These are phyloP conservation scores for baker's yeast (Saccharomyces cerevisiae) DNA, from an alignment of 805 yeast genomes.

Conservation along the genomic window DNA sequence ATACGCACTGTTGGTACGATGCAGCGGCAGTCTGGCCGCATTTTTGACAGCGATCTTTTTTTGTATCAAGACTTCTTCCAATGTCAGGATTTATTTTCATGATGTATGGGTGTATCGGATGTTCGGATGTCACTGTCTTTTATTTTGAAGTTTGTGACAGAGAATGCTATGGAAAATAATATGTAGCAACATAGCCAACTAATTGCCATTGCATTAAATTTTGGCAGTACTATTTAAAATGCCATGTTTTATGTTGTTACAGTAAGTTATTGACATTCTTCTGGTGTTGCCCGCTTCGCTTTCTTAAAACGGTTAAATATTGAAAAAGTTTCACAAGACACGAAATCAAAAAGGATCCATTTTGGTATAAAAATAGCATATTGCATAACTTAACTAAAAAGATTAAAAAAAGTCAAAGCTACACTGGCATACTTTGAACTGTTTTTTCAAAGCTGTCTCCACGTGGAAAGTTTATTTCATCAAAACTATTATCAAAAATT, in stretches of 20 bases:
- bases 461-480: background rate
- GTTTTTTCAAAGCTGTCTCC: background rate
- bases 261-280: background rate
- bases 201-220: background rate
- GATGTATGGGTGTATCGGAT: background rate
- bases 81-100: background rate
- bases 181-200: background rate
- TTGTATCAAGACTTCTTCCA: background rate
- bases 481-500: background rate
- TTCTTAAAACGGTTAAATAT: background rate
- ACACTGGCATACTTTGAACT: background rate
- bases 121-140: background rate
- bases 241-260: background rate
- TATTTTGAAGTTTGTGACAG: background rate
- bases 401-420: background rate
- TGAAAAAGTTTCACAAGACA: background rate
- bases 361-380: background rate
- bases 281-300: background rate
- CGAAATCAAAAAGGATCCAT: background rate
- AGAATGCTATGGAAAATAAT: no score
- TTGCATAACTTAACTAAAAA: background rate
- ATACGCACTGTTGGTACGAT: background rate
- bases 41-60: background rate
- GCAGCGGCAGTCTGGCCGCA: background rate
- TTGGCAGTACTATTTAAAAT: background rate